Evolutionary conservation across 345 rosid species (phyloP), one percentile per base, ranked within the genome.

Genomic region (Salix arbutifolia): DNA sequence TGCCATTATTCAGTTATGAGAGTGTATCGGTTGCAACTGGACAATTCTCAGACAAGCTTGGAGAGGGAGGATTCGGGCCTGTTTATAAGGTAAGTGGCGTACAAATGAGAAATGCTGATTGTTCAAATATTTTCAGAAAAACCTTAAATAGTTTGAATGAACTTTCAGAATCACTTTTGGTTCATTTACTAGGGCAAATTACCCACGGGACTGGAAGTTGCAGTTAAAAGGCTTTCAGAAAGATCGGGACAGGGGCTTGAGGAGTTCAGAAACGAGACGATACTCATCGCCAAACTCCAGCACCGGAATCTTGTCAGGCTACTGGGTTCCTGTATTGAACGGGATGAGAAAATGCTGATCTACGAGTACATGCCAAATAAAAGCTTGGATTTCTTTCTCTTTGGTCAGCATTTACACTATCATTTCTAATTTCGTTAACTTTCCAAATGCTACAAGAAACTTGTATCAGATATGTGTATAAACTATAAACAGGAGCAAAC

Each of bases 281-380:
- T 18, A 5, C 69, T 66, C 10, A 66, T 66, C 31, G 69, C 69
- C 69, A 66, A 66, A 66, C 69, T 66, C 69, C 69, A 66, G 69
- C 69, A 66, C 69, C 30, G 40, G 69, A 66, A 66, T 66, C 46
- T 66, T 30, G 69, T 66, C 33, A 6, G 40, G 46, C 40, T 66
- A 18, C 17, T 66, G 5, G 69, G 69, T 35, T 66, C n/a, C 23
- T 66, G 69, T 19, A 66, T 30, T 30, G 40, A 66, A 66, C 10
- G 40, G 40, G 44, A 31, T 17, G 69, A 66, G 40, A 66, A 66
- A 12, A 66, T 66, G 5, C 40, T 66, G 9, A 66, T 3, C 0
- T 66, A 60, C 0, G 25, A 56, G 62, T 56, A 56, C 25, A 21
- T 56, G 62, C 21, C 62, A 56, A 56, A 56, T 21, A 56, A 56